These are phyloP conservation scores for Saccharata proteae DNA, from an alignment of 2,329 filamentous ascomycete species.

Conservation along the genomic window DNA sequence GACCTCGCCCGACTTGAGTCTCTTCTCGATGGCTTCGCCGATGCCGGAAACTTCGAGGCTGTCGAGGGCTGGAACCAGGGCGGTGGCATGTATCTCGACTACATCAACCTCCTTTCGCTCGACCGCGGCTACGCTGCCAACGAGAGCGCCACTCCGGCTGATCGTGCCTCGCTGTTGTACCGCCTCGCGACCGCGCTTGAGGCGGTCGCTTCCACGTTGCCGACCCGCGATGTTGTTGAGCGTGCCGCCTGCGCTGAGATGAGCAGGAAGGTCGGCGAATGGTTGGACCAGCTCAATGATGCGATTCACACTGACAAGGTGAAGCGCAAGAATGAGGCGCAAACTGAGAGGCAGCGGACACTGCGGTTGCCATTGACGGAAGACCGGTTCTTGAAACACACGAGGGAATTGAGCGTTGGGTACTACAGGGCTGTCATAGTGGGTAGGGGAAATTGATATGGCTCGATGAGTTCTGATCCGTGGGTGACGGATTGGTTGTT, in stretches of 20 bases:
- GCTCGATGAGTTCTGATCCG: too few species aligned
- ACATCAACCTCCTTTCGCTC: constrained; percentile 36
- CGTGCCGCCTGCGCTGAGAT: constrained; percentile 73
- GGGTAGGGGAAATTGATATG: background rate
- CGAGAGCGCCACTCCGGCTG: constrained; percentile 13
- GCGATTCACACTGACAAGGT: constrained; percentile 26
- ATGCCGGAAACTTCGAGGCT: constrained; percentile 12
- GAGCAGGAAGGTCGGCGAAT: constrained; percentile 57
- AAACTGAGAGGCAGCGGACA: constrained; percentile 34
- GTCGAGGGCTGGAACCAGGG: constrained; percentile 67
- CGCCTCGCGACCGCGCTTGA: constrained; percentile 25
- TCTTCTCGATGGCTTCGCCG: constrained; percentile 57
- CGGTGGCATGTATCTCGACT: constrained; percentile 66
- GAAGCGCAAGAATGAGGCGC: constrained; percentile 19
- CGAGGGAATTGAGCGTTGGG: background rate
- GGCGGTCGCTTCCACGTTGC: constrained; percentile 27
- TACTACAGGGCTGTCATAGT: background rate
- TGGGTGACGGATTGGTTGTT: too few species aligned
- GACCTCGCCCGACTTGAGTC: constrained; percentile 60
- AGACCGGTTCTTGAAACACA: constrained; percentile 41
- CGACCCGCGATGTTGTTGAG: constrained; percentile 36
- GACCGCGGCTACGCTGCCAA: constrained; percentile 21
- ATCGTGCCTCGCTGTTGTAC: constrained; percentile 12
- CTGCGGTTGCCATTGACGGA: constrained; percentile 56
- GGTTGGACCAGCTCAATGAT: constrained; percentile 37